Evolutionary conservation across 805 yeast genomes (phyloP).

Genomic region (Middelhovenomyces tepae): DNA sequence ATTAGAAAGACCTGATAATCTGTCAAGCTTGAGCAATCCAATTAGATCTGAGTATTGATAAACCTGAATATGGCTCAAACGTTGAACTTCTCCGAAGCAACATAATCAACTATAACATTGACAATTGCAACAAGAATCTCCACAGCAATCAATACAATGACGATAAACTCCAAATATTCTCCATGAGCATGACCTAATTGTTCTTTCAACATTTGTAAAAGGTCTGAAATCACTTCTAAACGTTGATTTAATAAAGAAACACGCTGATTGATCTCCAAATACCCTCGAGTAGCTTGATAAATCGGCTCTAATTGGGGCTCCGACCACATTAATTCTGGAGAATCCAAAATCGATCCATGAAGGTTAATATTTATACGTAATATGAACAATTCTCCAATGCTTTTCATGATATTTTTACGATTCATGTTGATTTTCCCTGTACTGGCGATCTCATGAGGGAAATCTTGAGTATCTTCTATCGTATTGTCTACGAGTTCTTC

Average conservation of each 20-base stretch:
- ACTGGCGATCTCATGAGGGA: conserved; percentile 90
- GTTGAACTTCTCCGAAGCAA: too few species aligned
- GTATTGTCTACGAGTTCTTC: conserved; percentile 96
- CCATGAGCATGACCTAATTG: conserved; percentile 90
- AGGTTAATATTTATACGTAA: conserved; percentile 39
- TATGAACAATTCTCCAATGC: conserved; percentile 92
- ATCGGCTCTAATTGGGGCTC: conserved; percentile 97
- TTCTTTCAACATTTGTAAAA: conserved; percentile 92
- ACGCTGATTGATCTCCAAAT: conserved; percentile 88
- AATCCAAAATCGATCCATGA: conserved; percentile 64
- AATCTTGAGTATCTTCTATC: conserved; percentile 93
- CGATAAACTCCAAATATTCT: conserved; percentile 84
- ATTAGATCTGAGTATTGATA: too few species aligned
- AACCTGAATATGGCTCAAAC: too few species aligned
- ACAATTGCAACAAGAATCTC: conserved; percentile 84
- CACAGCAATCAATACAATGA: conserved; percentile 82
- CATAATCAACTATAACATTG: conserved; percentile 45
- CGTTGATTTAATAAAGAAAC: conserved; percentile 86
- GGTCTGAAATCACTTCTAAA: conserved; percentile 85
- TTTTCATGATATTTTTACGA: conserved; percentile 91
- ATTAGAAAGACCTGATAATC: too few species aligned
- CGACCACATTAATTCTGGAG: conserved; percentile 98
- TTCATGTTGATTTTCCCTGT: conserved; percentile 94
- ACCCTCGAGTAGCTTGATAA: conserved; percentile 94
- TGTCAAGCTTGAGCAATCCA: background rate